phyloP scores from a whole-genome alignment of 352 stramenopile species.

The Globisporangium iwayamae region DNA sequence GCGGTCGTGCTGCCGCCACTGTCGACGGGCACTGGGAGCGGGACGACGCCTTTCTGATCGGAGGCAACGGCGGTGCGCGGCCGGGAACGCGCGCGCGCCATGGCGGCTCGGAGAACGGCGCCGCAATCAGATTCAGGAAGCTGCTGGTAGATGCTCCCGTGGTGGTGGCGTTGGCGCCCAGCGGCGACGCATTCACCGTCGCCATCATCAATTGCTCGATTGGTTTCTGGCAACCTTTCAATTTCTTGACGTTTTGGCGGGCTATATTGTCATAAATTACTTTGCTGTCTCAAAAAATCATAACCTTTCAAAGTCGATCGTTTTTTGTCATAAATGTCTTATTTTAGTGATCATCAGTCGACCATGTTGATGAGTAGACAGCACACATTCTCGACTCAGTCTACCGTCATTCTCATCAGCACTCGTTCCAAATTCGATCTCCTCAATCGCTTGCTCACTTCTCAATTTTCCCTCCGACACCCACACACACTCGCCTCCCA shows the following conservation, averaged over 20 bases:
- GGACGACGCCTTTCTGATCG: background rate
- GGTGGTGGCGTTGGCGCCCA: background rate
- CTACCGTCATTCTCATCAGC: constrained; percentile 1
- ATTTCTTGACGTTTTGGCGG: background rate
- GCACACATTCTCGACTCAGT: background rate
- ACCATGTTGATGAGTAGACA: background rate
- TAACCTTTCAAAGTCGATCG: no score
- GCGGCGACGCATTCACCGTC: background rate
- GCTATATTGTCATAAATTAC: no score
- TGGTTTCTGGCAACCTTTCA: background rate
- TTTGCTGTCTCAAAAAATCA: no score
- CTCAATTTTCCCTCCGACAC: background rate
- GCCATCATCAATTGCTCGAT: background rate
- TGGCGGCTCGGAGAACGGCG: constrained; percentile 1
- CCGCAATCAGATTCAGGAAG: constrained; percentile 8
- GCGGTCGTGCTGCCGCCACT: no score
- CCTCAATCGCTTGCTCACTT: background rate
- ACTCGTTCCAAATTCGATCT: background rate
- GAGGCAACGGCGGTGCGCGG: background rate
- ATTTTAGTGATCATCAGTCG: no score
- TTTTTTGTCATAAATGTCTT: no score
- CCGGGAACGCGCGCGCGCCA: constrained; percentile 10
- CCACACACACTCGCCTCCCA: background rate
- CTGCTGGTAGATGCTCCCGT: background rate
- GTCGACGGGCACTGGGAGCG: background rate